Evolutionary conservation across 805 yeast species (phyloP), one percentile per base, ranked within the genome.

Genomic region (Saccharomycopsis sp.): DNA sequence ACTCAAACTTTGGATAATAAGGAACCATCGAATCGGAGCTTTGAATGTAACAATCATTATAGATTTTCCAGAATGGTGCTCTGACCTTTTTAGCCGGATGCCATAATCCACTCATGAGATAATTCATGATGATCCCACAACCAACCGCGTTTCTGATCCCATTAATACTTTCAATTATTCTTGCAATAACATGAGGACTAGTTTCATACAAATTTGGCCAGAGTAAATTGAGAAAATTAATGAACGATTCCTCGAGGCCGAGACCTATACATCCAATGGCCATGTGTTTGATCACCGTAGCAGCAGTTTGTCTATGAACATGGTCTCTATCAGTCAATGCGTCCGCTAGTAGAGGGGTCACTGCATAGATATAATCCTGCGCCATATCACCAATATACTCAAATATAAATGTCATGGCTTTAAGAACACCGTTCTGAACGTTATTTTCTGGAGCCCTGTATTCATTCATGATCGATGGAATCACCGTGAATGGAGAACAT

Each of bases 401-500:
- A 72, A 93, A 90, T 80, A 94, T 77, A 66, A 94, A 94, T 15
- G 96, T 79, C 76, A 92, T 73, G 0, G 98, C 89, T 67, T 94
- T 94, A 65, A 94, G 74, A 7, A 94, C 90, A 76, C 98, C 98
- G 70, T 94, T 92, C 70, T 93, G 98, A 3, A 94, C 97, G 67
- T 92, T 91, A 54, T 84, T 82, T 62, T 92, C 97, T 0, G 97
- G 97, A 1, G 89, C 86, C 57, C 96, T 78, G 69, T 93, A 94
- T 70, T 94, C 99, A 70, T 93, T 91, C 96, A 94, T 88, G 55
- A 94, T 74, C 0, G 97, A 96, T 0, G 99, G 99, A 7, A 94
- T 71, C 0, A 93, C 96, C 0, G 97, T 89, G 71, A 88, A 94
- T 0, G 98, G 97, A 0, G 89, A 82, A 70, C 98, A 94, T 0